Conservation (phyloP, 1,284 basidiomycete genomes). For the Trametes polyzona region DNA sequence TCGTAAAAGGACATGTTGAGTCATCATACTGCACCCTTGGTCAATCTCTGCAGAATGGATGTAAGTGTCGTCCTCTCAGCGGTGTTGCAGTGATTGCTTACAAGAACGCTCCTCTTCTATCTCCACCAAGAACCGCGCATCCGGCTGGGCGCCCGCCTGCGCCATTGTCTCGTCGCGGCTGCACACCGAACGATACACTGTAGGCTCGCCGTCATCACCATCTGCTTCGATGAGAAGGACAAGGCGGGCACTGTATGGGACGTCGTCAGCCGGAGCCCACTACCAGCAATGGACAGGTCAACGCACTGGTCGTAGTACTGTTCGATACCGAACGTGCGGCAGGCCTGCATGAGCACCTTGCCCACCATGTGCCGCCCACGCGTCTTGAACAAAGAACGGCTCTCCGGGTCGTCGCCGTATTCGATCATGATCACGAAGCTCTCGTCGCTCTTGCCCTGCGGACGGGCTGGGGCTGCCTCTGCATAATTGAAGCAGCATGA, state of each 20-base stretch:
- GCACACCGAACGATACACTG: slow-evolving; percentile 19
- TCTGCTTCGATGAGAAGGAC: slow-evolving; percentile 25
- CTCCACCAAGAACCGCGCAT: slow-evolving; percentile 26
- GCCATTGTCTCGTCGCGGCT: slow-evolving; percentile 26
- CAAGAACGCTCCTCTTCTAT: slow-evolving; percentile 13
- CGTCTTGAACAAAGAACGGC: slow-evolving; percentile 32
- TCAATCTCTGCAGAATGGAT: no score
- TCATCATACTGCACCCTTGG: no score
- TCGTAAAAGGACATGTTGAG: no score
- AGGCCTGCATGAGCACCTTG: slow-evolving; percentile 34
- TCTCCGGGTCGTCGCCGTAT: slow-evolving; percentile 23
- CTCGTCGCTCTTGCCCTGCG: slow-evolving; percentile 20
- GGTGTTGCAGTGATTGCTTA: no score
- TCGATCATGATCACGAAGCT: slow-evolving; percentile 31
- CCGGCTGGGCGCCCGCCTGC: slow-evolving; percentile 24
- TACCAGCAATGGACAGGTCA: not conserved
- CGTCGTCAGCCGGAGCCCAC: not conserved
- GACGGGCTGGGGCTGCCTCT: slow-evolving; percentile 2
- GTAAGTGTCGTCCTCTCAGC: no score
- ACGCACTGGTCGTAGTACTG: slow-evolving; percentile 25
- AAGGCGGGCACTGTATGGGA: slow-evolving; percentile 14
- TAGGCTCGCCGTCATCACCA: slow-evolving; percentile 9
- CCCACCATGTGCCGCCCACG: slow-evolving; percentile 32
- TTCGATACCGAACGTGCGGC: slow-evolving; percentile 33
- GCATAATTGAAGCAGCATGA: not conserved